Evolutionary conservation across 2,329 filamentous ascomycete genomes (phyloP), one percentile per base, ranked within the genome.

Genomic region (Hypoxylon sp.): DNA sequence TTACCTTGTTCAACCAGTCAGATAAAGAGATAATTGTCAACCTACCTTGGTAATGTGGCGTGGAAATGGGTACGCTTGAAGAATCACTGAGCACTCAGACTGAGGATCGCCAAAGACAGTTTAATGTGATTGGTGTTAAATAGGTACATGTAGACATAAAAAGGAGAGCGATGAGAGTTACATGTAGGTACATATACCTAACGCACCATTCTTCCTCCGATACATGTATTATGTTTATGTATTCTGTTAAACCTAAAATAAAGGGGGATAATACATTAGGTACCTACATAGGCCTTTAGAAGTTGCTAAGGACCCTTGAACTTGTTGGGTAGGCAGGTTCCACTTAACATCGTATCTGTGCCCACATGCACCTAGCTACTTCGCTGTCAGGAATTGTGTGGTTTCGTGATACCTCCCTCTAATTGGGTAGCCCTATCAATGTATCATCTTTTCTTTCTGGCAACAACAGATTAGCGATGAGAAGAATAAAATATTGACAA

Each of bases 361-460:
- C 51, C 16, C 21, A n/a, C 16, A 9, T 30, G 11, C 27, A 29
- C 11, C 9, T 48, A 23, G 21, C 5, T 53, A 53, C 25, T 41
- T 9, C 16, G 37, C 37, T 41, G 25, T 54, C 14, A n/a, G 11
- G 29, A 32, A 25, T 19, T 50, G 46, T 50, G 19, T 41, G 23
- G 8, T 12, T 58, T 32, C 56, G 50, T 52, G 54, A 63, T 41
- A 55, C 25, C 8, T 37, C 21, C 16, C 9, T 56, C 41, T 64
- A 46, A 68, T 65, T 68, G 61, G 61, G n/a, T 53, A 68, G 61
- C 61, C 61, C 57, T 68, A 68, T 65, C 57, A 48, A 65, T 1
- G 30, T 65, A 30, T 62, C 34, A 52, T 32, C 58, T 61, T 52
- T 46, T 27, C 3, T 41, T 32, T 9, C 30, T 16, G 29, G 16